These are phyloP conservation scores for Raddia distichophylla DNA, from an alignment of 176 grass and related monocot species.

Conservation along the genomic window DNA sequence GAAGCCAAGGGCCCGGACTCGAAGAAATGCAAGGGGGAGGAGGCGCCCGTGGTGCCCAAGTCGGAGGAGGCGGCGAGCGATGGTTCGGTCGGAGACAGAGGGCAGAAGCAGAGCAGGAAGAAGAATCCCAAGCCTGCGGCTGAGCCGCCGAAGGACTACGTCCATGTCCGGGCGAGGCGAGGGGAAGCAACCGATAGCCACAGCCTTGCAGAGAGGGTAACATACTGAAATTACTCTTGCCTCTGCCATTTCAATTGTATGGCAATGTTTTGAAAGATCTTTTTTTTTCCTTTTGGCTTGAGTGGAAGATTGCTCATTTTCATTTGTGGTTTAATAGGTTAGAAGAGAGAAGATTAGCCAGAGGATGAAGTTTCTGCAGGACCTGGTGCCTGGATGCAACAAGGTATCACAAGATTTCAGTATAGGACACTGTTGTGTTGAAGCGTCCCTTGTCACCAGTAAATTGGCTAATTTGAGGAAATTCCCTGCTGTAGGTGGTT, in stretches of 20 bases:
- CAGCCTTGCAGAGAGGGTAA: conserved; percentile 96
- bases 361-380: conserved; percentile 87
- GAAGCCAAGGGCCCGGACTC: conserved; percentile 26
- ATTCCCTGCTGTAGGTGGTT: conserved; percentile 49
- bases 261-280: background rate
- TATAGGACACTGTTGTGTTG: background rate
- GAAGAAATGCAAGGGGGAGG: conserved; percentile 55
- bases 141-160: conserved; percentile 82
- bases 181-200: conserved; percentile 95
- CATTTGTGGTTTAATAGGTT: conserved; percentile 54
- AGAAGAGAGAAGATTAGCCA: conserved; percentile 94
- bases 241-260: background rate
- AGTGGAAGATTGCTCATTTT: background rate
- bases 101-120: conserved; percentile 54
- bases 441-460: background rate
- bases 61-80: conserved; percentile 49
- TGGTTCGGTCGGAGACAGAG: conserved; percentile 39
- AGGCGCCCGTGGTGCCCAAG: conserved; percentile 43
- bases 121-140: conserved; percentile 54
- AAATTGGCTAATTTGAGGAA: conserved; percentile 25
- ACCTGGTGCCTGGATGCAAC: conserved; percentile 88
- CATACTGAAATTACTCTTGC: background rate
- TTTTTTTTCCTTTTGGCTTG: background rate
- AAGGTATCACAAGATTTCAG: conserved; percentile 53
- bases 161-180: conserved; percentile 91